Evolutionary conservation across 345 rosid species (phyloP), one percentile per base, ranked within the genome.

Genomic region (Carallia pectinifolia): DNA sequence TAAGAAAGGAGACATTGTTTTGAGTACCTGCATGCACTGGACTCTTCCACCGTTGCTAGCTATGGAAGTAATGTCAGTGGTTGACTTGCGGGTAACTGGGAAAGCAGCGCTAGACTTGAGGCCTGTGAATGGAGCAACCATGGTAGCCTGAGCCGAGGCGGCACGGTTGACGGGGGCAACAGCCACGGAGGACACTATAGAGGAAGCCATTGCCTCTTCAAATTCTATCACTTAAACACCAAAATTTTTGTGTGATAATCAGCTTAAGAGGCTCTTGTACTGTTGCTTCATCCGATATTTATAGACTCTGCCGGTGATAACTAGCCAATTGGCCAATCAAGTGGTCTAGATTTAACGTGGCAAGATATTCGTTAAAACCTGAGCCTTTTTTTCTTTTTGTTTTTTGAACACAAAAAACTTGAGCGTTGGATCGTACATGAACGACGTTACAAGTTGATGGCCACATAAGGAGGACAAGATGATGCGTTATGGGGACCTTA

Each of bases 21-120:
- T 0, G 9, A 37, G n/a, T 47, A 64, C 68, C 63, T 55, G 37
- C 68, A 71, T 71, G 64, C 56, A 71, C 30, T 55, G 56, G 29
- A 63, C 68, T 19, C 34, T 47, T 61, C 68, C 74, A 18, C 68
- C 74, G 30, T 71, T 71, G 58, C 60, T 27, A 23, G 60, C 15
- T 6, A 56, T 3, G 6, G 60, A 56, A 23, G 60, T 56, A 30
- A 56, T 56, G 60, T 56, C 60, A 56, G 33, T 23, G 13, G 5
- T 56, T 19, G 60, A 19, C 23, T 56, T 56, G 60, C 33, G 60
- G 29, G 60, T 9, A 2, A 27, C 60, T 27, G 60, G 60, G 33
- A 56, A 27, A 56, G 6, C 60, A 23, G 60, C 9, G 60, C 31
- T 56, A 9, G 60, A 56, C 31, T 56, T 56, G 31, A 56, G 60